phyloP scores from a whole-genome alignment of 2,329 filamentous ascomycete genomes.

The Nigrospora osmanthi region DNA sequence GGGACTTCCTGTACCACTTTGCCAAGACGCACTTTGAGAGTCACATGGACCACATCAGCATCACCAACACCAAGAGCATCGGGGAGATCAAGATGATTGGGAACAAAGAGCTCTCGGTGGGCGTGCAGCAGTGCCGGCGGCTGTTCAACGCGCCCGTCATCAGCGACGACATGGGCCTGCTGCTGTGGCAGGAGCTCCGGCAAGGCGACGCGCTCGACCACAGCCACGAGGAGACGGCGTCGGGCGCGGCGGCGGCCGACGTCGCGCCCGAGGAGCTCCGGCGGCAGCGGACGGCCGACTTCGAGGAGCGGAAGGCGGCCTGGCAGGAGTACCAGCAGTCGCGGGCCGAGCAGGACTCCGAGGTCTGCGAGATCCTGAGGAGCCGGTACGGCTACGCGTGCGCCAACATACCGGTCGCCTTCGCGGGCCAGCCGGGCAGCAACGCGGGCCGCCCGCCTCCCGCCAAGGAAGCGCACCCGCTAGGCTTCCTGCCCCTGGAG shows the following conservation, averaged over 20 bases:
- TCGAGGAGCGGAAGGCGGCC: not conserved
- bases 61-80: slow-evolving; percentile 6
- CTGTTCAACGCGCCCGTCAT: slow-evolving; percentile 14
- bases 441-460: too few species aligned
- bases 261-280: not conserved
- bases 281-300: not conserved
- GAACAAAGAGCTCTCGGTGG: slow-evolving; percentile 7
- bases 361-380: too few species aligned
- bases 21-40: slow-evolving; percentile 7
- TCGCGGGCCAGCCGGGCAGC: too few species aligned
- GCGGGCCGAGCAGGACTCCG: too few species aligned
- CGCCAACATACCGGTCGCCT: too few species aligned
- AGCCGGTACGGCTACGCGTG: too few species aligned
- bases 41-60: slow-evolving; percentile 7
- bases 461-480: not conserved
- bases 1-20: slow-evolving; percentile 9
- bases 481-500: not conserved
- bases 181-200: slow-evolving; percentile 10
- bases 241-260: not conserved
- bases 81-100: slow-evolving; percentile 14
- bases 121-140: slow-evolving; percentile 8
- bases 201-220: slow-evolving; percentile 10
- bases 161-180: slow-evolving; percentile 9
- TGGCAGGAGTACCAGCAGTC: not conserved
- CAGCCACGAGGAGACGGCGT: slow-evolving; percentile 3